Conservation (phyloP, 805 yeast species). For the Pichia sporocuriosa region DNA sequence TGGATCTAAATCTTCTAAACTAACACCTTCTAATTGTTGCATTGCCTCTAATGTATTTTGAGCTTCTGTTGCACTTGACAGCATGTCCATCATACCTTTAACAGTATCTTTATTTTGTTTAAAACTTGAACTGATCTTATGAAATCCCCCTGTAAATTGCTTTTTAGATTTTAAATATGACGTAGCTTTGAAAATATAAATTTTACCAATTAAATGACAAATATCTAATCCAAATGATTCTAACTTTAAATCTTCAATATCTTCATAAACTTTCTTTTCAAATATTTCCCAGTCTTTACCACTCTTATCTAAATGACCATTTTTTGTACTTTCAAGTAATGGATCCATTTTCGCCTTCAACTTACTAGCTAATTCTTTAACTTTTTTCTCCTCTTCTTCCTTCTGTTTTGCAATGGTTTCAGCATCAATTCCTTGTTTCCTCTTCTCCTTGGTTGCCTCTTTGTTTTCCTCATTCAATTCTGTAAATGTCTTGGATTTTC, state of each 20-base stretch:
- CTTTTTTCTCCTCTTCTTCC: conserved; percentile 35
- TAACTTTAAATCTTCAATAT: conserved; percentile 76
- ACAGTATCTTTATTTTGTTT: conserved; percentile 71
- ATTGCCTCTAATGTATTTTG: conserved; percentile 71
- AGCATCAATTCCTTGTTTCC: conserved; percentile 18
- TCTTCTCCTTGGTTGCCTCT: conserved; percentile 9
- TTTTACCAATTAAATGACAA: conserved; percentile 66
- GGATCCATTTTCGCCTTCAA: conserved; percentile 36
- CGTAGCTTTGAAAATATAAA: conserved; percentile 58
- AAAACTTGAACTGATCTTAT: conserved; percentile 52
- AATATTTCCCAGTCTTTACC: conserved; percentile 45
- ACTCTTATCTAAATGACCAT: conserved; percentile 31
- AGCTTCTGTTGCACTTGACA: conserved; percentile 71
- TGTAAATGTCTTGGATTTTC: conserved; percentile 8
- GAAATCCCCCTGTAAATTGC: conserved; percentile 57
- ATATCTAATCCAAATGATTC: conserved; percentile 84
- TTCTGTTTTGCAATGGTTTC: conserved; percentile 27
- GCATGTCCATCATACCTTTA: conserved; percentile 63
- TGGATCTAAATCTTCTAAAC: conserved; percentile 39
- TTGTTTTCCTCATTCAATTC: conserved; percentile 13
- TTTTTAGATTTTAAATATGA: conserved; percentile 61
- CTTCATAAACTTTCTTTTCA: conserved; percentile 58
- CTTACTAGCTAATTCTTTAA: conserved; percentile 54
- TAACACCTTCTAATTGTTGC: conserved; percentile 46
- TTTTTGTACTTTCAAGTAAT: conserved; percentile 34